Conservation (phyloP, 257 asterid genomes). For the Eucommia ulmoides region DNA sequence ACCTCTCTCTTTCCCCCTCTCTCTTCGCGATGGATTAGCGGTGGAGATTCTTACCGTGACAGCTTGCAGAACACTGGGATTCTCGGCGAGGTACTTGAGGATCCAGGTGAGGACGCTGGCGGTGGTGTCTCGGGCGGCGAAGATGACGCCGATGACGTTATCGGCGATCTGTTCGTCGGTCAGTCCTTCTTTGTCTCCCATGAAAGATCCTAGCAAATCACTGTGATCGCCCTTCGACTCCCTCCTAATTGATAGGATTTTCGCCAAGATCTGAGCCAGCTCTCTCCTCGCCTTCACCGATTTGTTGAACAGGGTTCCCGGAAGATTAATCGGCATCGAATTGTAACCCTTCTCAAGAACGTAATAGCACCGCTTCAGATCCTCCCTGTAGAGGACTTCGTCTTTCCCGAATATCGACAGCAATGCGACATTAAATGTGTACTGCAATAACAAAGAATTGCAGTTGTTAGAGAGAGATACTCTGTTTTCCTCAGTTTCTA, state of each 20-base stretch:
- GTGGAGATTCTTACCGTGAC: too few relatives aligned
- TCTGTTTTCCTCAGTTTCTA: too few relatives aligned
- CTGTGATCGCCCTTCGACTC: slow-evolving; percentile 22
- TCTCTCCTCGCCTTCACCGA: too few relatives aligned
- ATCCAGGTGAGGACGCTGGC: slow-evolving; percentile 77
- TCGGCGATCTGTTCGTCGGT: too few relatives aligned
- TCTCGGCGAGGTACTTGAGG: slow-evolving; percentile 61
- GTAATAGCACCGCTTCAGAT: too few relatives aligned
- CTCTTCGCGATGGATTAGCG: too few relatives aligned
- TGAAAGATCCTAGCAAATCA: slow-evolving; percentile 46
- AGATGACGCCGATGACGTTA: too few relatives aligned
- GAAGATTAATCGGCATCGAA: slow-evolving; percentile 45
- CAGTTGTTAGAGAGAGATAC: slow-evolving; percentile 7
- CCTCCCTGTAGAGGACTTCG: too few relatives aligned
- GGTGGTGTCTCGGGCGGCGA: too few relatives aligned
- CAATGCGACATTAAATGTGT: slow-evolving; percentile 32
- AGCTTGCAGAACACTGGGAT: slow-evolving; percentile 55
- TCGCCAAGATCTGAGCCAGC: slow-evolving; percentile 43
- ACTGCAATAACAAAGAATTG: slow-evolving; percentile 18
- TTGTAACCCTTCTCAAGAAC: too few relatives aligned
- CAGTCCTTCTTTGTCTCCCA: too few relatives aligned
- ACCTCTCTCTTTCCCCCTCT: too few relatives aligned
- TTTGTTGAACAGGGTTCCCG: slow-evolving; percentile 69
- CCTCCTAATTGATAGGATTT: slow-evolving; percentile 34
- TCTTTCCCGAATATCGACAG: slow-evolving; percentile 28